phyloP scores from a whole-genome alignment of 1,139 yeast genomes.

The Candida mesenterica region DNA sequence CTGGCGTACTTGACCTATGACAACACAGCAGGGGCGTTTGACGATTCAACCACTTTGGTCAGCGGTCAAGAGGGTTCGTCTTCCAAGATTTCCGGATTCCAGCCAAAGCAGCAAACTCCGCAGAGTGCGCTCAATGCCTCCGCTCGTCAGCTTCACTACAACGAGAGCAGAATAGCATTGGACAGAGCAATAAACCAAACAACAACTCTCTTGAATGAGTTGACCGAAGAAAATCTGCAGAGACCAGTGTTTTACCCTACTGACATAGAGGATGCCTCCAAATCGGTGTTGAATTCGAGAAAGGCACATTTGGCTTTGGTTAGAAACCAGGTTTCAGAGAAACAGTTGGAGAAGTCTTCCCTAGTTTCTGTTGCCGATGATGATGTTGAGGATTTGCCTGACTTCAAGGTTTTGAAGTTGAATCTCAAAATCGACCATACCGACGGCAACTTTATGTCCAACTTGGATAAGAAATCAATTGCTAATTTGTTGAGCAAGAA shows the following conservation, averaged over 20 bases:
- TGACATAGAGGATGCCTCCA: conserved; percentile 27
- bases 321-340: conserved; percentile 39
- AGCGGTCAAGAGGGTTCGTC: conserved; percentile 21
- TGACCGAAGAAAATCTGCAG: conserved; percentile 53
- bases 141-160: conserved; percentile 65
- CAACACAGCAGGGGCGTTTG: conserved; percentile 5
- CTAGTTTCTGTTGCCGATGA: conserved; percentile 19
- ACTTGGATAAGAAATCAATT: conserved; percentile 63
- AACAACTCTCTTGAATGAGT: conserved; percentile 50
- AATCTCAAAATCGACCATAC: conserved; percentile 61
- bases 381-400: conserved; percentile 27
- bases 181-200: conserved; percentile 63
- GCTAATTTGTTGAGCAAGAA: conserved; percentile 66
- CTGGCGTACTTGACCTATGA: conserved; percentile 9
- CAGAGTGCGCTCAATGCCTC: conserved; percentile 39
- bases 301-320: conserved; percentile 52
- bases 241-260: conserved; percentile 72
- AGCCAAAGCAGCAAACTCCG: conserved; percentile 10
- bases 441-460: conserved; percentile 42
- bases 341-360: conserved; percentile 31
- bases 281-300: conserved; percentile 41
- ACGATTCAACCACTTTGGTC: conserved; percentile 9
- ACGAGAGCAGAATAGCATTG: conserved; percentile 60
- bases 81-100: conserved; percentile 8
- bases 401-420: conserved; percentile 60